These are phyloP conservation scores for Erysimum cheiranthoides DNA, from an alignment of 345 rosid species.

Conservation along the genomic window DNA sequence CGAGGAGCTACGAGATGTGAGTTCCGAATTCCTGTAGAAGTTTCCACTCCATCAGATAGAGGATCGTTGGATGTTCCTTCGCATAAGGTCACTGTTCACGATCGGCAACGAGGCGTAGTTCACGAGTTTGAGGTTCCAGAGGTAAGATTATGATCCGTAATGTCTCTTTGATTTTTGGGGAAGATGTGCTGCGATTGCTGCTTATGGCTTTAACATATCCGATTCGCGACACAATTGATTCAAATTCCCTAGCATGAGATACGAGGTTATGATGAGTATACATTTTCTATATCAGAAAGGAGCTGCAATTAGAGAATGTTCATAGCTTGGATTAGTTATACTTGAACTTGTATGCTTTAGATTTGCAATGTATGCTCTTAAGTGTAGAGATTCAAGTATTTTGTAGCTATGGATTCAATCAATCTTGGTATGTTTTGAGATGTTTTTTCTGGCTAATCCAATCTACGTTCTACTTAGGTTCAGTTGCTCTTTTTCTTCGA, in stretches of 20 bases:
- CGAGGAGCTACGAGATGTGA: conserved; percentile 50
- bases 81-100: conserved; percentile 88
- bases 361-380: conserved; percentile 3
- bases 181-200: neutral
- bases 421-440: neutral
- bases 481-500: neutral
- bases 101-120: conserved; percentile 77
- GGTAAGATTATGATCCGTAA: conserved; percentile 48
- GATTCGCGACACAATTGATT: neutral
- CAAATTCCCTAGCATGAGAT: neutral
- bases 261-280: neutral
- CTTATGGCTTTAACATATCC: too few species aligned
- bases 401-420: neutral
- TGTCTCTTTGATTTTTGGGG: conserved; percentile 23
- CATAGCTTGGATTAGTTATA: conserved; percentile 16
- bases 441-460: neutral
- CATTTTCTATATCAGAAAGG: neutral
- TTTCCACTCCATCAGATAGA: conserved; percentile 42
- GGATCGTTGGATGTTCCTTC: conserved; percentile 55
- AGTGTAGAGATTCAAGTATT: neutral
- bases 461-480: neutral
- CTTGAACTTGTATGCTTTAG: neutral
- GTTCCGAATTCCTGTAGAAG: conserved; percentile 55
- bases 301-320: conserved; percentile 9
- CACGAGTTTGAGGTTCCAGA: conserved; percentile 91